Conservation (phyloP, 139 green algal species). For the Pseudopediastrum boryanum region DNA sequence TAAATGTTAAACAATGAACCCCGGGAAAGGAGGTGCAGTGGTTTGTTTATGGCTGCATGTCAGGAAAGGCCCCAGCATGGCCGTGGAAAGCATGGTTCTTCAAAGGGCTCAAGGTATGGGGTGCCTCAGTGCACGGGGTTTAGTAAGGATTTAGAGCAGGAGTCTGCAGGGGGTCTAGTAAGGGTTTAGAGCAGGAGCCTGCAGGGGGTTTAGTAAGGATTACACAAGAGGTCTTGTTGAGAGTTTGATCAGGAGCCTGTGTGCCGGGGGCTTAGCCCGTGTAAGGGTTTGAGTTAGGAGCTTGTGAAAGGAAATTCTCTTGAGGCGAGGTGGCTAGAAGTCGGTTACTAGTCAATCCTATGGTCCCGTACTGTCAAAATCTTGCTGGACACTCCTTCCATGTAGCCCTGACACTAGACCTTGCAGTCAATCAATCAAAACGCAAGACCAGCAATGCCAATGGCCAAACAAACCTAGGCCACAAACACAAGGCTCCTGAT, state of each 20-base stretch:
- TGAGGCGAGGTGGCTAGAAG: no score
- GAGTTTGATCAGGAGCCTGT: not conserved
- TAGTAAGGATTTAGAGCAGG: no score
- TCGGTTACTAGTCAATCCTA: no score
- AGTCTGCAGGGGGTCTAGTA: not conserved
- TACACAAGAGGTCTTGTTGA: not conserved
- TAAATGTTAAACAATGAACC: no score
- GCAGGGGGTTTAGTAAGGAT: not conserved
- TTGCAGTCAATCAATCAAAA: no score
- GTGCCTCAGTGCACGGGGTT: not conserved
- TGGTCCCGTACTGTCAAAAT: no score
- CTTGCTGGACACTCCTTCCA: no score
- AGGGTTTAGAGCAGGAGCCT: not conserved
- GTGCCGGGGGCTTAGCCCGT: no score
- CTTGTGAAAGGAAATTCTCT: not conserved
- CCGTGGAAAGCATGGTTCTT: conserved; percentile 85
- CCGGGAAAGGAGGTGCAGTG: conserved; percentile 71
- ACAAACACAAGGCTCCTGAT: no score
- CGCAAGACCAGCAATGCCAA: no score
- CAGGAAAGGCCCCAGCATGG: conserved; percentile 61
- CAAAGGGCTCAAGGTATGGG: conserved; percentile 34
- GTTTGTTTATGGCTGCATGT: conserved; percentile 84
- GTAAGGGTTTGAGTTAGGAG: not conserved
- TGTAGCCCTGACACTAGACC: no score
- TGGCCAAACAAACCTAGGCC: no score